phyloP scores from a whole-genome alignment of 2,329 filamentous ascomycete genomes.

The Coniochaeta prunicola region DNA sequence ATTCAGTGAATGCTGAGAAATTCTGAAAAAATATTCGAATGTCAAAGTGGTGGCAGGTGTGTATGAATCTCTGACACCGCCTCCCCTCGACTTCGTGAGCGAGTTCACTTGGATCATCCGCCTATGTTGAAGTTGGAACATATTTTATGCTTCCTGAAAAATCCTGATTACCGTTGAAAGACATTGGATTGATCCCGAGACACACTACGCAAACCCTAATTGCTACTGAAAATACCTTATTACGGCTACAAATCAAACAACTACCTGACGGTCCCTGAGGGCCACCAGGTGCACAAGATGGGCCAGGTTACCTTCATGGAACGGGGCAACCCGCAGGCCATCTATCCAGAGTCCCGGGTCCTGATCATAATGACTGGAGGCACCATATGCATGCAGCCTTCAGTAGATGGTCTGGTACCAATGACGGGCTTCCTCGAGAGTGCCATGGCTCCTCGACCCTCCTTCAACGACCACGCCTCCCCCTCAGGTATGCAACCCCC shows the following conservation, averaged over 20 bases:
- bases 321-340: conserved; percentile 12
- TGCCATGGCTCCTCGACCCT: conserved; percentile 73
- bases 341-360: conserved; percentile 67
- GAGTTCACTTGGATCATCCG: no score
- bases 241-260: no score
- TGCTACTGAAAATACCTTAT: neutral
- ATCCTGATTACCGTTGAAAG: no score
- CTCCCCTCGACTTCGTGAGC: no score
- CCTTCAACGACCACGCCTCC: conserved; percentile 73
- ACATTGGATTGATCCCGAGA: no score
- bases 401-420: conserved; percentile 71
- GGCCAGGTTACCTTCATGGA: conserved; percentile 9
- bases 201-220: no score
- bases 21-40: no score
- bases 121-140: no score
- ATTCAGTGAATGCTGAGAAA: neutral
- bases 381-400: conserved; percentile 86
- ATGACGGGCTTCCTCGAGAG: conserved; percentile 73
- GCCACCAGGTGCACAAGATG: neutral
- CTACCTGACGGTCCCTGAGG: neutral
- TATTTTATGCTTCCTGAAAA: no score
- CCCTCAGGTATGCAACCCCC: conserved; percentile 20
- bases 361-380: conserved; percentile 87
- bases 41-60: no score
- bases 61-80: no score